These are phyloP conservation scores for Pythium aquatile DNA, from an alignment of 352 stramenopile species.

Conservation along the genomic window DNA sequence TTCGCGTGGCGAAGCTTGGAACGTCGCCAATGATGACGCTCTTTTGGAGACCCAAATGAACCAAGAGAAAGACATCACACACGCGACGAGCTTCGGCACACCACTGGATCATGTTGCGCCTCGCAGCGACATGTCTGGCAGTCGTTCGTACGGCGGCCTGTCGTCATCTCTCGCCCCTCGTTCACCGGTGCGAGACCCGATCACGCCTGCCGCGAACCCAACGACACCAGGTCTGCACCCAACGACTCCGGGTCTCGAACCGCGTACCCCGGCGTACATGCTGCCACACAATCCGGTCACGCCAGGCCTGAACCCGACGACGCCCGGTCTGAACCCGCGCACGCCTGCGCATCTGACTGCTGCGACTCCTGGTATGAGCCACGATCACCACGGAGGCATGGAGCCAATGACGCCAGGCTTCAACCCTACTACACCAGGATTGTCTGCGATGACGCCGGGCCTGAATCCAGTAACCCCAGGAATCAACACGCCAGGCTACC, in stretches of 20 bases:
- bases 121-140: constrained; percentile 55
- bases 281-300: constrained; percentile 78
- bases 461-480: constrained; percentile 81
- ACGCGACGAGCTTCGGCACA: constrained; percentile 83
- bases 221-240: constrained; percentile 80
- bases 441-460: constrained; percentile 77
- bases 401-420: constrained; percentile 88
- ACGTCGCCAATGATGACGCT: constrained; percentile 85
- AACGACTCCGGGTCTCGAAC: constrained; percentile 77
- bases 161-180: constrained; percentile 55
- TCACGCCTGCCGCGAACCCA: constrained; percentile 68
- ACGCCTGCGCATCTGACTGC: constrained; percentile 71
- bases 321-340: constrained; percentile 70
- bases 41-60: constrained; percentile 86
- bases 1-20: constrained; percentile 79
- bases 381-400: constrained; percentile 68
- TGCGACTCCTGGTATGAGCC: constrained; percentile 66
- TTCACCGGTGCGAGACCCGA: constrained; percentile 65
- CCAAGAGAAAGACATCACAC: constrained; percentile 88
- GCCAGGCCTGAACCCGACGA: constrained; percentile 78
- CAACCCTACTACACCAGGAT: constrained; percentile 78
- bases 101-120: constrained; percentile 75
- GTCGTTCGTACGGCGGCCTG: constrained; percentile 48
- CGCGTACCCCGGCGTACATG: constrained; percentile 75
- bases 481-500: constrained; percentile 79